Evolutionary conservation across 2,329 filamentous ascomycete species (phyloP), one percentile per base, ranked within the genome.

Genomic region (Sarocladiaceae sp.): DNA sequence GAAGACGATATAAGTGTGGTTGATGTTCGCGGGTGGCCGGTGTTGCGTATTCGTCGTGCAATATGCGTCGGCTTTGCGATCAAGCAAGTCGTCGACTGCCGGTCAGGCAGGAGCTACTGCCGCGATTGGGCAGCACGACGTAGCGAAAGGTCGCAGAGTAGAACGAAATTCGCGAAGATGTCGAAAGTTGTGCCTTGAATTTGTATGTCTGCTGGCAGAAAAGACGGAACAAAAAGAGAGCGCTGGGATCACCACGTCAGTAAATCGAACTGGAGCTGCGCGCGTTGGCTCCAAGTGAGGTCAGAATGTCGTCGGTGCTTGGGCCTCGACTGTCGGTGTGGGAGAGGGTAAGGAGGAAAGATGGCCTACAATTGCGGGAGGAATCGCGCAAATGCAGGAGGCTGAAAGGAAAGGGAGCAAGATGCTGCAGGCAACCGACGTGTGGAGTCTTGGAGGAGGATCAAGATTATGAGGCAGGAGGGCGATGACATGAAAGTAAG

Each of bases 391-490:
- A 44, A 20, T 48, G 26, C 26, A 48, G 29, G 44, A 20, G 33
- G 25, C 28, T 28, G 25, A 22, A 22, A 31, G 22, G 33, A 22
- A 48, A 48, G 25, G 17, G 18, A 48, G 13, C 17, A n/a, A 31
- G 44, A 48, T 48, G 28, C 22, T 48, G 28, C 25, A 33, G 44
- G 26, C 22, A n/a, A 48, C 26, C 10, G 17, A 48, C 17, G 8
- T 29, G 28, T 48, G 44, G 17, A 48, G 44, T 48, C 13, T 48
- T 26, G 26, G 44, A 20, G 44, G 8, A 48, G 44, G 23, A 18
- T 5, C 10, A 25, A 33, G 4, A 48, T 20, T 15, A 28, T 11
- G 40, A 46, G 22, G n/a, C 12, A 20, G 23, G 26, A 48, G 44
- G 22, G 44, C n/a, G 17, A 17, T 28, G 23, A 28, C 44, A 48